phyloP scores from a whole-genome alignment of 2,329 filamentous ascomycete genomes.

The Fusarium sp. region DNA sequence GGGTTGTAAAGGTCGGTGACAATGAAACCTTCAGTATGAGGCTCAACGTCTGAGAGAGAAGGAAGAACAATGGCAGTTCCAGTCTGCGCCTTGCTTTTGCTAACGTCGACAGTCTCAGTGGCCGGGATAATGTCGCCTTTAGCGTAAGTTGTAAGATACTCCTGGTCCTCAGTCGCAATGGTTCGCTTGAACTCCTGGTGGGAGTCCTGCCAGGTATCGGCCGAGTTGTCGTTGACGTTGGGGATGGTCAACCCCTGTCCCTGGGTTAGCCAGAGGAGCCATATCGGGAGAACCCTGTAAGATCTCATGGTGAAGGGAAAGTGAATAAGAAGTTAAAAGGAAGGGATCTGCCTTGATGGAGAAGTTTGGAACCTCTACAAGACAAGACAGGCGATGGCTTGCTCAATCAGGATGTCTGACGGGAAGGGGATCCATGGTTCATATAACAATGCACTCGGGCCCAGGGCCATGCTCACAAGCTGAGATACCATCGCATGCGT shows the following conservation, averaged over 20 bases:
- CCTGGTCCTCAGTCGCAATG: conserved; percentile 29
- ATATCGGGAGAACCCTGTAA: conserved; percentile 35
- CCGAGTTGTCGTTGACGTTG: conserved; percentile 7
- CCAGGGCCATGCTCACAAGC: conserved; percentile 19
- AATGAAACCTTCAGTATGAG: conserved; percentile 48
- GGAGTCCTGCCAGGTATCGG: conserved; percentile 14
- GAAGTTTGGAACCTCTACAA: conserved; percentile 23
- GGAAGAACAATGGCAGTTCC: conserved; percentile 46
- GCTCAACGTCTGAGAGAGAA: conserved; percentile 44
- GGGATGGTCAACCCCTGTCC: conserved; percentile 39
- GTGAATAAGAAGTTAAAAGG: neutral
- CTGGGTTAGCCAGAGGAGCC: conserved; percentile 44
- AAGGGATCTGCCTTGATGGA: conserved; percentile 6
- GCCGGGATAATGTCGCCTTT: conserved; percentile 44
- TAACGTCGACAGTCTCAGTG: conserved; percentile 42
- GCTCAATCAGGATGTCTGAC: conserved; percentile 3
- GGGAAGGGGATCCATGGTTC: conserved; percentile 32
- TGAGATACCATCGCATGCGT: conserved; percentile 29
- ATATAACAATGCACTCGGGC: conserved; percentile 37
- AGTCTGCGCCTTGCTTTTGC: conserved; percentile 39
- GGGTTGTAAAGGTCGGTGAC: conserved; percentile 40
- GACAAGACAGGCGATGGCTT: conserved; percentile 22
- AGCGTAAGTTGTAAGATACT: conserved; percentile 42
- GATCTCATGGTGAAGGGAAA: conserved; percentile 38
- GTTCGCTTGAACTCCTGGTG: conserved; percentile 36